A percentile compares a stretch with the other conserved stretches of the same genome.
These are phyloP conservation scores for Dalechampia spathulata DNA, from an alignment of 441 rosid genomes.

Conservation along the genomic window DNA sequence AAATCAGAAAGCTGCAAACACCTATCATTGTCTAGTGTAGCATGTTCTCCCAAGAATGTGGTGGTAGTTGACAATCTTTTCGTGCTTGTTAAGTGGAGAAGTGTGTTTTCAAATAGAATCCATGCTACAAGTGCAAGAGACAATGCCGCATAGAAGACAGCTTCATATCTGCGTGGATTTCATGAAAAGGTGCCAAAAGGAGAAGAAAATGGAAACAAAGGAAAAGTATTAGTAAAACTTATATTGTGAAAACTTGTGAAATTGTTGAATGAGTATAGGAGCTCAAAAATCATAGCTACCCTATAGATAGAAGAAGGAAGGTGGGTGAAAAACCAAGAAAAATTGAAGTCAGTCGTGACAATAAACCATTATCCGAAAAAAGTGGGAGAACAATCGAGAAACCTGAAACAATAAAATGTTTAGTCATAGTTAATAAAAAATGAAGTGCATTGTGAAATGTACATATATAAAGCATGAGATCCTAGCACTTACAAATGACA, in stretches of 20 bases:
- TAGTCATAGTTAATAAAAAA: not conserved
- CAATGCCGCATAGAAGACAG: conserved; percentile 86
- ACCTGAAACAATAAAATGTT: conserved; percentile 41
- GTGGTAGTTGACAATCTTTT: conserved; percentile 34
- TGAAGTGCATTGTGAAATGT: not conserved
- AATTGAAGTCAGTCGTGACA: conserved; percentile 76
- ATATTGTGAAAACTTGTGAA: not conserved
- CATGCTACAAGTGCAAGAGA: conserved; percentile 76
- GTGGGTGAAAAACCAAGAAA: conserved; percentile 92
- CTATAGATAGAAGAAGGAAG: conserved; percentile 88
- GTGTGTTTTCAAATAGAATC: conserved; percentile 77
- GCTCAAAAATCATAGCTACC: conserved; percentile 36
- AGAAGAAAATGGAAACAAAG: not conserved
- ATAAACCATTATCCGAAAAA: conserved; percentile 62
- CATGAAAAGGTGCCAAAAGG: conserved; percentile 8
- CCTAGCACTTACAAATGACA: not conserved
- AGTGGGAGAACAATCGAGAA: conserved; percentile 76
- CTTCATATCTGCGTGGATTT: conserved; percentile 70
- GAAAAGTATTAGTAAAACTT: conserved; percentile 4
- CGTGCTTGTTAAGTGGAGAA: conserved; percentile 37
- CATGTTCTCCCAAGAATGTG: conserved; percentile 30
- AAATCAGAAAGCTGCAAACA: conserved; percentile 78
- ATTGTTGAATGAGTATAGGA: conserved; percentile 5
- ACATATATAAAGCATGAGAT: not conserved
- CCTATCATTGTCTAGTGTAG: conserved; percentile 48